Percentiles rank a stretch among this genome's conserved stretches.
Conservation (phyloP, 495 filamentous ascomycete genomes). For the Penicillium pulvis region DNA sequence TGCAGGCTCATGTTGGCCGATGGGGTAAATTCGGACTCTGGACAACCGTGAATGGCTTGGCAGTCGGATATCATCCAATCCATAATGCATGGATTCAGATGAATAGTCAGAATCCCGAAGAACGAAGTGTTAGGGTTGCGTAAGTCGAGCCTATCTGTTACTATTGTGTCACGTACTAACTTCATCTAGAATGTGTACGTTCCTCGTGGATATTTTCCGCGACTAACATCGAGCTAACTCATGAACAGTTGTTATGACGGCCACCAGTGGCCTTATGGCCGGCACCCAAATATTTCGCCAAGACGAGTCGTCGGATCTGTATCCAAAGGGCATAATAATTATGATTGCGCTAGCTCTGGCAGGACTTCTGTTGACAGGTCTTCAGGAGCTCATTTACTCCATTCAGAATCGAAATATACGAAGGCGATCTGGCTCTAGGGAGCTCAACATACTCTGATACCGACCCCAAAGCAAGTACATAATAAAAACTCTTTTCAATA, state of each 20-base stretch:
- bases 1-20: slow-evolving; percentile 17
- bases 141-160: slow-evolving; percentile 16
- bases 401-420: slow-evolving; percentile 1
- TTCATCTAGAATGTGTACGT: slow-evolving; percentile 32
- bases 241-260: slow-evolving; percentile 31
- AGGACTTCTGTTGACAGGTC: slow-evolving; percentile 17
- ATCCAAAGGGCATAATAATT: slow-evolving; percentile 25
- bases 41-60: slow-evolving; percentile 33
- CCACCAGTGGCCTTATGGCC: slow-evolving; percentile 32
- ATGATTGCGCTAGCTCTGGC: slow-evolving; percentile 27
- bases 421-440: not conserved
- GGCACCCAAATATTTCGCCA: slow-evolving; percentile 35
- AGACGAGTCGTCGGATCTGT: slow-evolving; percentile 23
- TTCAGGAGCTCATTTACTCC: slow-evolving; percentile 15
- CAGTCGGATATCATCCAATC: slow-evolving; percentile 39
- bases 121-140: slow-evolving; percentile 36
- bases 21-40: slow-evolving; percentile 34
- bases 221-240: slow-evolving; percentile 5
- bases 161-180: slow-evolving; percentile 1
- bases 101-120: slow-evolving; percentile 26
- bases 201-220: not conserved
- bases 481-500: too few species aligned
- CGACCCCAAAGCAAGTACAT: too few species aligned
- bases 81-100: slow-evolving; percentile 42
- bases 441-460: slow-evolving; percentile 5